A percentile compares a stretch with the other conserved stretches of the same genome.
Evolutionary conservation across 805 yeast species (phyloP).

Genomic region (Schizosaccharomyces octosporus): DNA sequence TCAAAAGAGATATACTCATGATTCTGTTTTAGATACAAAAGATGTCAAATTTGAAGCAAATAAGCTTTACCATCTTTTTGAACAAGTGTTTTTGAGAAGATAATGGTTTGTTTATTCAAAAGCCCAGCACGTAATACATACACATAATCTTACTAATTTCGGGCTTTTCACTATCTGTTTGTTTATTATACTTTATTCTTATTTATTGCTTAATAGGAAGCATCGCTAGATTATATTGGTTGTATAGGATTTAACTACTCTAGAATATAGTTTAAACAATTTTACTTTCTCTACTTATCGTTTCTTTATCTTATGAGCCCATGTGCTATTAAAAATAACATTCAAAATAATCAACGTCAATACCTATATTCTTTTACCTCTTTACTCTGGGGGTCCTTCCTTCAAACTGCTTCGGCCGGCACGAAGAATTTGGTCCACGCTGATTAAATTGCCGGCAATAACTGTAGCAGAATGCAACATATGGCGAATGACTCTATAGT

Average conservation of each 20-base stretch:
- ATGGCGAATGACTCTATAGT: slow-evolving; percentile 78
- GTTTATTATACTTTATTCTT: no score
- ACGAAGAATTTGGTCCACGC: slow-evolving; percentile 87
- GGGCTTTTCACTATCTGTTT: no score
- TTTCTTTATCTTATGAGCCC: no score
- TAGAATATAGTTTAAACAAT: no score
- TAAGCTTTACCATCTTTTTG: slow-evolving; percentile 4
- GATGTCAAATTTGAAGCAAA: slow-evolving; percentile 12
- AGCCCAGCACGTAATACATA: no score
- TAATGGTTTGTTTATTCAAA: neutral
- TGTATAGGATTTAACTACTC: no score
- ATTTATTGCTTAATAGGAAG: no score
- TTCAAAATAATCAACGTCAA: no score
- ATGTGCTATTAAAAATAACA: no score
- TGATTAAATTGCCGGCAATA: slow-evolving; percentile 68
- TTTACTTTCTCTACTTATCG: no score
- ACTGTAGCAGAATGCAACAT: slow-evolving; percentile 83
- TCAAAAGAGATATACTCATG: slow-evolving; percentile 10
- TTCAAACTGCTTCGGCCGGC: slow-evolving; percentile 34
- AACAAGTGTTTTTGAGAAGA: neutral
- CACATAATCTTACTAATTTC: no score
- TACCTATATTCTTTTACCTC: neutral
- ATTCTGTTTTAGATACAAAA: slow-evolving; percentile 12
- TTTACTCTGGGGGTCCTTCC: neutral
- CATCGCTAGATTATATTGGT: no score